Percentiles rank a stretch among this genome's conserved stretches.
These are phyloP conservation scores for Dalbergia cultrata DNA, from an alignment of 306 rosid genomes.

Conservation along the genomic window DNA sequence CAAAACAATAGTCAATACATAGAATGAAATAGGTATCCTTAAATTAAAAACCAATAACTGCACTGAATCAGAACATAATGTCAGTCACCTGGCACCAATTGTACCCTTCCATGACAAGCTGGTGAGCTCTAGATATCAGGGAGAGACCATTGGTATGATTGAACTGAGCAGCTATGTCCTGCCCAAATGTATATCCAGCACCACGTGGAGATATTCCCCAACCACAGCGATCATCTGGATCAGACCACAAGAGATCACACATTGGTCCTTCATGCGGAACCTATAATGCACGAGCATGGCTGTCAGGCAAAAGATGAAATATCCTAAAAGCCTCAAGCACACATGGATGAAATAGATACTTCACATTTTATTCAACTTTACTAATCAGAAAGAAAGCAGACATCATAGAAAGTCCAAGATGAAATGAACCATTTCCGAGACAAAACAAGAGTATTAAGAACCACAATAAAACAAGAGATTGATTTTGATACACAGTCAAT, in stretches of 20 bases:
- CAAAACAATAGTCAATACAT: conserved; percentile 40
- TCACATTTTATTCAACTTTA: neutral
- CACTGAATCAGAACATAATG: conserved; percentile 8
- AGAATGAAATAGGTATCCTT: conserved; percentile 11
- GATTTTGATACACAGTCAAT: too few species aligned
- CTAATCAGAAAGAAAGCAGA: conserved; percentile 11
- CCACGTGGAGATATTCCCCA: conserved; percentile 99
- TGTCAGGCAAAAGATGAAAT: conserved; percentile 29
- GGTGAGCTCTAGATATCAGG: conserved; percentile 97
- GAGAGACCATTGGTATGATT: conserved; percentile 95
- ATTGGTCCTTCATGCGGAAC: conserved; percentile 99
- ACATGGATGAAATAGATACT: conserved; percentile 30
- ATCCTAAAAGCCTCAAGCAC: conserved; percentile 31
- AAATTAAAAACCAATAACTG: conserved; percentile 9
- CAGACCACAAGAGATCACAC: conserved; percentile 99
- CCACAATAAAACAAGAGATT: neutral
- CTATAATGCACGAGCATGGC: conserved; percentile 51
- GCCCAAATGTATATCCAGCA: conserved; percentile 98
- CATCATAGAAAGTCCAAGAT: conserved; percentile 19
- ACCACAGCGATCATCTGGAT: conserved; percentile 99
- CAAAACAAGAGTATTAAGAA: conserved; percentile 19
- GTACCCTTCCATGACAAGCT: conserved; percentile 99
- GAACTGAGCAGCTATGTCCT: conserved; percentile 96
- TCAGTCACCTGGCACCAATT: conserved; percentile 97
- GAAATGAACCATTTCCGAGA: conserved; percentile 18